Percentiles rank a stretch among this genome's conserved stretches.
Conservation (phyloP, 306 rosid species). For the Rubus parviflorus region DNA sequence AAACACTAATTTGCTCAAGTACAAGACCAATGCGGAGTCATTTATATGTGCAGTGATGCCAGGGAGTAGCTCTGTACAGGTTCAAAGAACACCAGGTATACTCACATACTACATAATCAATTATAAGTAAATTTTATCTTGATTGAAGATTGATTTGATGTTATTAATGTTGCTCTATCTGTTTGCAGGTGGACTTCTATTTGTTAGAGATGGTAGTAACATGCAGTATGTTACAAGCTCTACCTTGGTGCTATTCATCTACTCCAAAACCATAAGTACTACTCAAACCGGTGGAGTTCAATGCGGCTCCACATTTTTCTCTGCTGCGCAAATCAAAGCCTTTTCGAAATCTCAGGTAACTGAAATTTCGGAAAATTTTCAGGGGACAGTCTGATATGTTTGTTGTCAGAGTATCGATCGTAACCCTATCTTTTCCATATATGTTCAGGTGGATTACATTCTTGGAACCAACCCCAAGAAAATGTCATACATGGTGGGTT, state of each 20-base stretch:
- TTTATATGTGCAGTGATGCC: constrained; percentile 78
- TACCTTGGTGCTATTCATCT: constrained; percentile 61
- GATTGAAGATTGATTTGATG: not conserved
- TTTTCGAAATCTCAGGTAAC: constrained; percentile 74
- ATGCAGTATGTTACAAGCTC: constrained; percentile 70
- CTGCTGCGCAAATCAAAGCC: constrained; percentile 53
- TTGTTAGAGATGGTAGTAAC: constrained; percentile 63
- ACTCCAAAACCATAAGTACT: constrained; percentile 49
- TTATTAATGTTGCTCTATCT: no score
- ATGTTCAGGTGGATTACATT: constrained; percentile 70
- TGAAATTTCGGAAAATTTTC: no score
- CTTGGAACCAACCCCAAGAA: constrained; percentile 75
- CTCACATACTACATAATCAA: not conserved
- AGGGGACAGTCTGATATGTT: not conserved
- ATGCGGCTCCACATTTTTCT: constrained; percentile 59
- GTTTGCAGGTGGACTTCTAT: constrained; percentile 72
- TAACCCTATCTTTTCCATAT: not conserved
- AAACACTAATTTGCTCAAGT: constrained; percentile 49
- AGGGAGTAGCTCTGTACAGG: constrained; percentile 63
- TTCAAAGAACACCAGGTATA: constrained; percentile 62
- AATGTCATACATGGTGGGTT: constrained; percentile 81
- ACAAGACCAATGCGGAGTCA: constrained; percentile 57
- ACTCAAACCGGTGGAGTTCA: constrained; percentile 49
- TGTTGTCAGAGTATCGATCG: not conserved
- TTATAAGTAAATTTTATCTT: not conserved